A percentile compares a stretch with the other conserved stretches of the same genome.
Evolutionary conservation across 176 grass and related monocot species (phyloP).

Genomic region (Bonia amplexicaulis): DNA sequence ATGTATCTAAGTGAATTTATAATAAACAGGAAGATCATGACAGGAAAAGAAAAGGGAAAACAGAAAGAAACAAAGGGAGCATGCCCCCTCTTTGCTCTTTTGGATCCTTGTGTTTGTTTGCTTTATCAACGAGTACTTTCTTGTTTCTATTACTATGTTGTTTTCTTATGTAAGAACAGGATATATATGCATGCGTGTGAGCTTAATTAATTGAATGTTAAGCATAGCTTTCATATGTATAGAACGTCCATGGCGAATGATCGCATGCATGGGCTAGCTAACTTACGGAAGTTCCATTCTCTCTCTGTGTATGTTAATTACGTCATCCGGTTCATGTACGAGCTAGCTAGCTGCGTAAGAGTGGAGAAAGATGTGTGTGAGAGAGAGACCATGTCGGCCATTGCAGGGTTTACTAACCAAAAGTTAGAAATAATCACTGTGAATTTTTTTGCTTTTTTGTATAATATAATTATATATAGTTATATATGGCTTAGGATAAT

Average conservation of each 20-base stretch:
- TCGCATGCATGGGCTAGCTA: not conserved
- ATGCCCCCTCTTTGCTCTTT: conserved; percentile 14
- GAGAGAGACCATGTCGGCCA: not conserved
- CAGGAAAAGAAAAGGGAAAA: not conserved
- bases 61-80: not conserved
- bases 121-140: not conserved
- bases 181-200: not conserved
- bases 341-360: not conserved
- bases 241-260: not conserved
- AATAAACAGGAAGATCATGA: conserved; percentile 30
- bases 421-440: not conserved
- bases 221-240: not conserved
- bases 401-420: not conserved
- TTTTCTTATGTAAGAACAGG: conserved; percentile 6
- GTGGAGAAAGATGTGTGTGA: not conserved
- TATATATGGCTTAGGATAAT: not conserved
- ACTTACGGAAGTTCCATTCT: not conserved
- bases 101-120: conserved; percentile 32
- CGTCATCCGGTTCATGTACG: not conserved
- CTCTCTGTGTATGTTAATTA: not conserved
- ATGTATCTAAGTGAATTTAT: conserved; percentile 51
- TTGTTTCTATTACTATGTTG: not conserved
- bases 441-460: not conserved
- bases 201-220: not conserved
- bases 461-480: not conserved